These are phyloP conservation scores for Lichenothelia convexa DNA, from an alignment of 495 filamentous ascomycete genomes.

Conservation along the genomic window DNA sequence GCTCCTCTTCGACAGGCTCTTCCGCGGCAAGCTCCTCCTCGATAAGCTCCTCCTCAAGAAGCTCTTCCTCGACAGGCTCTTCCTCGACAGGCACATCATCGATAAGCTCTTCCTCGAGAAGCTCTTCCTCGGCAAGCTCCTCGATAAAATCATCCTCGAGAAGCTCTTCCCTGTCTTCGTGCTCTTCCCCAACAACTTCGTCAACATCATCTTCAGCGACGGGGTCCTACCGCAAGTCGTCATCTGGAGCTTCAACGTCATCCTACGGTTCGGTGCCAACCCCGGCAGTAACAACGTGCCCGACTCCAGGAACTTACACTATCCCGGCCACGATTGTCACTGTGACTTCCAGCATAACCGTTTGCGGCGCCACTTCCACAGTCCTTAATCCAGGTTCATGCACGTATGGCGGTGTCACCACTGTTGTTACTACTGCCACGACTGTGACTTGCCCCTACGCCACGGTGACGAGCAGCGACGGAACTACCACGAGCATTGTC, in stretches of 20 bases:
- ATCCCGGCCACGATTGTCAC: slow-evolving; percentile 60
- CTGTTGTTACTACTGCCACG: slow-evolving; percentile 48
- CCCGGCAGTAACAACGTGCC: slow-evolving; percentile 44
- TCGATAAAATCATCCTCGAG: too few species aligned
- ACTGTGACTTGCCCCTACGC: slow-evolving; percentile 59
- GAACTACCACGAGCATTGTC: slow-evolving; percentile 50
- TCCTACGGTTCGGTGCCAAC: slow-evolving; percentile 36
- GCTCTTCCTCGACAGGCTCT: too few species aligned
- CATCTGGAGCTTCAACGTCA: slow-evolving; percentile 18
- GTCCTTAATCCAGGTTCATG: slow-evolving; percentile 43
- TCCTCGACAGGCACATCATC: too few species aligned
- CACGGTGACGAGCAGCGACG: slow-evolving; percentile 38
- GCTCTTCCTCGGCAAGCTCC: too few species aligned
- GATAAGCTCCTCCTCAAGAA: too few species aligned
- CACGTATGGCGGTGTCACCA: slow-evolving; percentile 64
- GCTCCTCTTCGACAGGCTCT: too few species aligned
- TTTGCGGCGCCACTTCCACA: slow-evolving; percentile 45
- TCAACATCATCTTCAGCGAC: too few species aligned
- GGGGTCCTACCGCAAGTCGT: too few species aligned
- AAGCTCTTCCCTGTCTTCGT: too few species aligned
- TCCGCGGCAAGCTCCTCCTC: too few species aligned
- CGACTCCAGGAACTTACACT: slow-evolving; percentile 59
- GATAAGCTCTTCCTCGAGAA: too few species aligned
- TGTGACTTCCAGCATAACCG: slow-evolving; percentile 44
- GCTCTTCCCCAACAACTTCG: too few species aligned